phyloP scores from a whole-genome alignment of 2,329 filamentous ascomycete species.

The Neonectria magnoliae region DNA sequence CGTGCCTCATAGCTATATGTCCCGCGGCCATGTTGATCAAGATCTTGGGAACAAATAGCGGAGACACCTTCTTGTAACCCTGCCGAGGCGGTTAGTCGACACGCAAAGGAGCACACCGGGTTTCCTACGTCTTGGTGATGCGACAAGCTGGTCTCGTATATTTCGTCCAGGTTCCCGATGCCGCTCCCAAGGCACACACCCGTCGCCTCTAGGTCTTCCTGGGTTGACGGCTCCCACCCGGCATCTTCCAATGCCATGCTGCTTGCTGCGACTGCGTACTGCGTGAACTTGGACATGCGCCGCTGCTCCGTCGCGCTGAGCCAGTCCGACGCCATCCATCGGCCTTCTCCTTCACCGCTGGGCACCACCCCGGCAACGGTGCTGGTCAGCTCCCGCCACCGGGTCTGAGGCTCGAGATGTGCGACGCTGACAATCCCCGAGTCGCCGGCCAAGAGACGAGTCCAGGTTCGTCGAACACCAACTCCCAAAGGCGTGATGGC shows the following conservation, averaged over 20 bases:
- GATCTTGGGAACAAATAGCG: conserved; percentile 90
- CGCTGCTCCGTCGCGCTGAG: conserved; percentile 66
- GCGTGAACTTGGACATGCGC: conserved; percentile 89
- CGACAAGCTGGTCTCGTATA: conserved; percentile 83
- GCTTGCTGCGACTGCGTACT: conserved; percentile 88
- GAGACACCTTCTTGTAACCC: conserved; percentile 94
- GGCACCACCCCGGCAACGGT: conserved; percentile 88
- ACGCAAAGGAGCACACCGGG: background rate
- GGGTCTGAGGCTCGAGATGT: conserved; percentile 62
- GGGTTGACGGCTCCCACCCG: conserved; percentile 72
- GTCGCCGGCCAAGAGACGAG: conserved; percentile 78
- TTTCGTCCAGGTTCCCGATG: conserved; percentile 92
- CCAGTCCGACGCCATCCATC: conserved; percentile 66
- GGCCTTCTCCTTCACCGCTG: conserved; percentile 49
- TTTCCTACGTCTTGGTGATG: conserved; percentile 75
- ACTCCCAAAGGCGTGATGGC: conserved; percentile 86
- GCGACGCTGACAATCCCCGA: conserved; percentile 83
- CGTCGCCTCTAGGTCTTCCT: conserved; percentile 76
- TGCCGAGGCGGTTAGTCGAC: conserved; percentile 47
- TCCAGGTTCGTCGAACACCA: conserved; percentile 82
- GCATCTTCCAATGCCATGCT: conserved; percentile 89
- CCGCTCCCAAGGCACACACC: conserved; percentile 95
- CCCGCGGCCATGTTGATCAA: conserved; percentile 96
- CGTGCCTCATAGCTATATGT: conserved; percentile 92
- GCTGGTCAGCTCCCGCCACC: conserved; percentile 80